phyloP scores from a whole-genome alignment of 2,329 filamentous ascomycete genomes.

The Penicillium sp. region DNA sequence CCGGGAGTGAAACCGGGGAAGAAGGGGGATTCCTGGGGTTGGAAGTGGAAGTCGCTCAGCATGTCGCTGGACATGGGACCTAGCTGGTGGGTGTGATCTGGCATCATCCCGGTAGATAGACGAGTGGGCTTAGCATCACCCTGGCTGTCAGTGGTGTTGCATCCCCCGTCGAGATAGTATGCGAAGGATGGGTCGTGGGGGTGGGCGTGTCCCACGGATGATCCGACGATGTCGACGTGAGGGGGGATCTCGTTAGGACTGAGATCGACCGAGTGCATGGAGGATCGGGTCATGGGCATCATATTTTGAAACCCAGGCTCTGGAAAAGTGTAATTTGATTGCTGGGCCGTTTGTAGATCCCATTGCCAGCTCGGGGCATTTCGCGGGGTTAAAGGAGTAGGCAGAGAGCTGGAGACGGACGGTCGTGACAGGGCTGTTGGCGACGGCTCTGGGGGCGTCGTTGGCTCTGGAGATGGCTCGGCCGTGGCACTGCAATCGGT shows the following conservation, averaged over 20 bases:
- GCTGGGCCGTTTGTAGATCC: constrained; percentile 23
- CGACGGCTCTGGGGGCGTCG: constrained; percentile 30
- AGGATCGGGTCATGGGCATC: constrained; percentile 15
- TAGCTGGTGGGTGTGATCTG: constrained; percentile 15
- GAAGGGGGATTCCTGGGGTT: constrained; percentile 17
- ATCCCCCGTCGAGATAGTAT: constrained; percentile 21
- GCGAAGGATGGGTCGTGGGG: constrained; percentile 19
- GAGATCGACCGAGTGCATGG: constrained; percentile 15
- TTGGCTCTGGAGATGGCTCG: constrained; percentile 37
- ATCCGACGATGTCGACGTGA: constrained; percentile 8
- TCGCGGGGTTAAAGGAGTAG: constrained; percentile 10
- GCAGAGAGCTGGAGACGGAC: constrained; percentile 14
- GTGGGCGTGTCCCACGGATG: constrained; percentile 8
- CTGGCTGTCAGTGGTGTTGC: constrained; percentile 10
- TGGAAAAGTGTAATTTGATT: constrained; percentile 19
- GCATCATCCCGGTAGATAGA: constrained; percentile 12
- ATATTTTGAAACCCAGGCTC: constrained; percentile 21
- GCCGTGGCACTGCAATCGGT: constrained; percentile 35
- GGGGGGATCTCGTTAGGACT: constrained; percentile 13
- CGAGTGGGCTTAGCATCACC: constrained; percentile 15
- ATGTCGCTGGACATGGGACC: constrained; percentile 22
- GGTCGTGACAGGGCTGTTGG: constrained; percentile 20
- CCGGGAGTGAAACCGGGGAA: constrained; percentile 18
- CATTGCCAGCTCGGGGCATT: constrained; percentile 22
- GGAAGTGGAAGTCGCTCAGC: constrained; percentile 23